Evolutionary conservation across 495 filamentous ascomycete genomes (phyloP), one percentile per base, ranked within the genome.

Genomic region (Aspergillus carlsbadensis): DNA sequence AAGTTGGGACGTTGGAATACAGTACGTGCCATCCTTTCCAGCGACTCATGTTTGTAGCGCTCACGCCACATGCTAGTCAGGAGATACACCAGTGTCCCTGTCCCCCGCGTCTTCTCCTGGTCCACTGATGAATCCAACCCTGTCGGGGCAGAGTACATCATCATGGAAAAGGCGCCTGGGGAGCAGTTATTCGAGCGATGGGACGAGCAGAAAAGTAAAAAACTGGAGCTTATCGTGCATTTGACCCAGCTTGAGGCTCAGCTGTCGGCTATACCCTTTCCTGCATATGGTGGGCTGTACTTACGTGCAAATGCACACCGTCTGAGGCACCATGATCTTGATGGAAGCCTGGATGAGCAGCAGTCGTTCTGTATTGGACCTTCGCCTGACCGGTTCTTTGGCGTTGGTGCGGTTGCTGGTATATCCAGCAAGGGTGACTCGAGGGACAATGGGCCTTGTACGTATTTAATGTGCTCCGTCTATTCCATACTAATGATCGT

Each of bases 1-100:
- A 76, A 65, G 72, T 72, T 8, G 72, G 64, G 21, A 61, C 60
- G 65, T 51, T 74, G 11, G 58, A 71, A 64, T 75, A 70, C 46
- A 35, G 72, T 75, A 68, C 20, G 60, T 62, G 11, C 24, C 34
- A 37, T 46, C 15, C 26, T 41, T 46, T 10, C n/a, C n/a, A 22
- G 40, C 20, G 22, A 52, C 33, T 8, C 24, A 55, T 24, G 46
- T 33, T 50, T 15, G 53, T 17, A 35, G 11, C 14, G 29, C 54
- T 64, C 26, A 59, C n/a, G 37, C 21, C 3, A 40, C 14, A 5
- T 49, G 29, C 33, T 31, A 75, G 69, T 72, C 7, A 62, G 57
- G 17, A 63, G 48, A 42, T 49, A 70, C 52, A 71, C 72, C 5
- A 61, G 22, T 11, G 66, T 73, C 43, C 69, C 69, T 15, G 65